These are phyloP conservation scores for Citrus sp. DNA, from an alignment of 345 rosid genomes.

Conservation along the genomic window DNA sequence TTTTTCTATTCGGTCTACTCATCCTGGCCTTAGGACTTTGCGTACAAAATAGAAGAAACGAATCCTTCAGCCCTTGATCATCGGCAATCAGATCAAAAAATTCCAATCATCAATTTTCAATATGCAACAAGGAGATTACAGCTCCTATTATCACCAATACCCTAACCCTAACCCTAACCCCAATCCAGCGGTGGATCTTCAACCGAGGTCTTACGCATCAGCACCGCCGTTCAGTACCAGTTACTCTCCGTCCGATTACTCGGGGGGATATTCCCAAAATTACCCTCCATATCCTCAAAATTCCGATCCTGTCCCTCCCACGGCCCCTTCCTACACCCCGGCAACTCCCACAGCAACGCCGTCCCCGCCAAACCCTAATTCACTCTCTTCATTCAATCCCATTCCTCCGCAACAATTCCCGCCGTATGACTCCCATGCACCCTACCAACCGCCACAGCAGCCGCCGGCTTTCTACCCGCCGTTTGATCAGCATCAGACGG, in stretches of 20 bases:
- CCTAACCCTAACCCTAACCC: conserved; percentile 47
- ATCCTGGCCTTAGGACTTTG: neutral
- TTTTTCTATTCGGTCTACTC: neutral
- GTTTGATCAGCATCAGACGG: conserved; percentile 61
- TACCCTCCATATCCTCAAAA: conserved; percentile 54
- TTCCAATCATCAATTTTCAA: neutral
- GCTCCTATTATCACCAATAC: conserved; percentile 52
- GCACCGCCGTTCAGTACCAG: conserved; percentile 71
- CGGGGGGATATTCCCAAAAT: conserved; percentile 38
- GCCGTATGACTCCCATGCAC: conserved; percentile 54
- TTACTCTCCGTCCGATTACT: conserved; percentile 51
- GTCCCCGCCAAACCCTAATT: conserved; percentile 30
- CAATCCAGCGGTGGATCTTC: conserved; percentile 40
- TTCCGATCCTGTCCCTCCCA: conserved; percentile 58
- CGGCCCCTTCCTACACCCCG: conserved; percentile 63
- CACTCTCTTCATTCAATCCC: conserved; percentile 34
- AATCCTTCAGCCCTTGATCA: neutral
- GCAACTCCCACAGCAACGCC: conserved; percentile 27
- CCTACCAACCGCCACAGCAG: conserved; percentile 39
- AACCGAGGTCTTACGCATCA: conserved; percentile 61
- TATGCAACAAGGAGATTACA: conserved; percentile 83
- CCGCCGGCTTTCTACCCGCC: conserved; percentile 42
- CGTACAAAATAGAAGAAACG: neutral
- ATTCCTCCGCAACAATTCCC: conserved; percentile 43
- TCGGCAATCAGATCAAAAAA: neutral